Conservation (phyloP, 164 flowering plant genomes). For the Vitis labrusca region DNA sequence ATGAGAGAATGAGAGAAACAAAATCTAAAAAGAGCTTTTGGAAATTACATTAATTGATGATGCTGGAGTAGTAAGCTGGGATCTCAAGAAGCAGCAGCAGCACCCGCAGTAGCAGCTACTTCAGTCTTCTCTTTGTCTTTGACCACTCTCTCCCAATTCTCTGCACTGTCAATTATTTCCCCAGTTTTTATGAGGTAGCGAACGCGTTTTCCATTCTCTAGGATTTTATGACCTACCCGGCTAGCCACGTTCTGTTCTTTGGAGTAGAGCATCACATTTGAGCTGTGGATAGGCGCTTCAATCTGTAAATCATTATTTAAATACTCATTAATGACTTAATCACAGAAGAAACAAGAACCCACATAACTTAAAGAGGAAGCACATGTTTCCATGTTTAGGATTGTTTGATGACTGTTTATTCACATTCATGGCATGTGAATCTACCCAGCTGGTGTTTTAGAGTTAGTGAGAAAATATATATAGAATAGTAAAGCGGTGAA, state of each 20-base stretch:
- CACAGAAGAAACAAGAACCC: neutral
- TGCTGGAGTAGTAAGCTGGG: neutral
- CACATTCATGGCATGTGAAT: too few relatives aligned
- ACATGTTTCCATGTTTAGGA: too few relatives aligned
- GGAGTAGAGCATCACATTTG: constrained; percentile 97
- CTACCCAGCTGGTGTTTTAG: too few relatives aligned
- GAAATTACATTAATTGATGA: neutral
- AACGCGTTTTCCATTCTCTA: constrained; percentile 79
- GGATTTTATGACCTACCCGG: constrained; percentile 85
- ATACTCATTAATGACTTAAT: neutral
- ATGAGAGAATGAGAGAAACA: neutral
- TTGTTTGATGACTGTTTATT: neutral
- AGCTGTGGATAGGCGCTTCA: constrained; percentile 92
- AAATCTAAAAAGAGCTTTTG: neutral
- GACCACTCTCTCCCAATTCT: constrained; percentile 69
- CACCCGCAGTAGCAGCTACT: constrained; percentile 17
- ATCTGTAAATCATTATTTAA: constrained; percentile 42
- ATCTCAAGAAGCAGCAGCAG: constrained; percentile 30
- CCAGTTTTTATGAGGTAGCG: constrained; percentile 96
- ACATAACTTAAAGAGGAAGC: neutral
- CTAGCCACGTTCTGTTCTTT: constrained; percentile 84
- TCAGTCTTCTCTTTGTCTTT: constrained; percentile 55
- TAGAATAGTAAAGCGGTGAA: constrained; percentile 4
- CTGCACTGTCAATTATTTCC: constrained; percentile 79
- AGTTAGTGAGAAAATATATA: neutral